Conservation (phyloP, 352 stramenopile species). For the Globisporangium abappressorium region DNA sequence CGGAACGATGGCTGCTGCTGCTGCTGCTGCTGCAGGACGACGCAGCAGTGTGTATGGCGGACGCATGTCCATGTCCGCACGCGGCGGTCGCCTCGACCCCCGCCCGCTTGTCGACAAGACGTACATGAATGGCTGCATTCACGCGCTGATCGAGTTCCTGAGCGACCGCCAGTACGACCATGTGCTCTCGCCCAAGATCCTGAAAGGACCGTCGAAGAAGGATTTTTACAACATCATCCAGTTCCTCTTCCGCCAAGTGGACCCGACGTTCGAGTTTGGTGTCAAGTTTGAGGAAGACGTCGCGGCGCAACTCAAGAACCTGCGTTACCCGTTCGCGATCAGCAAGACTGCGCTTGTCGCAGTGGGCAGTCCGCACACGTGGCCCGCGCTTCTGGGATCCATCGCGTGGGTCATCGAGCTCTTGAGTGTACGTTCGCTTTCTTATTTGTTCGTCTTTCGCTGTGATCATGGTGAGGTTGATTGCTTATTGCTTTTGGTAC, state of each 20-base stretch:
- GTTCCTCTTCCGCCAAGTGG: conserved; percentile 95
- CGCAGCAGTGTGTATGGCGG: conserved; percentile 68
- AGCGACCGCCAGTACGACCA: conserved; percentile 90
- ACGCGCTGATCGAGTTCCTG: conserved; percentile 93
- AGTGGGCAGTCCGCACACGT: conserved; percentile 94
- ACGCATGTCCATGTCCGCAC: conserved; percentile 46
- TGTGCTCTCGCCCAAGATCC: conserved; percentile 86
- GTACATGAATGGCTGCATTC: conserved; percentile 92
- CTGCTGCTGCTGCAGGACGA: conserved; percentile 20
- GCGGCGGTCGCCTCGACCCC: conserved; percentile 63
- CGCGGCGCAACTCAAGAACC: conserved; percentile 58
- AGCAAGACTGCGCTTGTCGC: conserved; percentile 94
- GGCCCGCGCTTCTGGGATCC: conserved; percentile 93
- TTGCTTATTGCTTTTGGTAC: background rate
- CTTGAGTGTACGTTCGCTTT: conserved; percentile 57
- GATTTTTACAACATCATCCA: conserved; percentile 97
- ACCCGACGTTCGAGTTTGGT: conserved; percentile 87
- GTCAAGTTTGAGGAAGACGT: conserved; percentile 81
- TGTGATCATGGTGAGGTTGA: background rate
- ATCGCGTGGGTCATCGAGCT: conserved; percentile 98
- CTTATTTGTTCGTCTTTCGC: background rate
- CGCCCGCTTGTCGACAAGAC: conserved; percentile 88
- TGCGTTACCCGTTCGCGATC: conserved; percentile 95
- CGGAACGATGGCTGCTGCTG: conserved; percentile 18
- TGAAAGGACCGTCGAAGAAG: conserved; percentile 93